phyloP scores from a whole-genome alignment of 2,329 filamentous ascomycete genomes.

The Ilyonectria mors-panacis region DNA sequence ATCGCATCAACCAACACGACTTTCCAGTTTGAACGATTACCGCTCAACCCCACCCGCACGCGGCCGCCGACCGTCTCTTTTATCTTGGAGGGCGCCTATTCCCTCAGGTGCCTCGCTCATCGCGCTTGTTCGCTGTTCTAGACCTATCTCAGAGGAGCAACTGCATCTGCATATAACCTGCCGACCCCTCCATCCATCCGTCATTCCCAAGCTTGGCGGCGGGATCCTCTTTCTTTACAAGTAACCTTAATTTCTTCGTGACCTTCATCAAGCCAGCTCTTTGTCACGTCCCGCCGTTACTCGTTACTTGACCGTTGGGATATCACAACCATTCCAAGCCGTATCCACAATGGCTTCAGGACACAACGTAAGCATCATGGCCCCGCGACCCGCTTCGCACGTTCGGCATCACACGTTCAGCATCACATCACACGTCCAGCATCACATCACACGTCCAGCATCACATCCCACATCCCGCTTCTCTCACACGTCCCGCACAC shows the following conservation, averaged over 20 bases:
- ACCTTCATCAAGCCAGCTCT: conserved; percentile 6
- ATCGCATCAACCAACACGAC: conserved; percentile 9
- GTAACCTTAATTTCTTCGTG: neutral
- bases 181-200: conserved; percentile 21
- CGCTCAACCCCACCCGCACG: conserved; percentile 32
- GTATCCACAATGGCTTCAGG: conserved; percentile 48
- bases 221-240: conserved; percentile 13
- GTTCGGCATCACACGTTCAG: conserved; percentile 30
- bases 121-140: conserved; percentile 41
- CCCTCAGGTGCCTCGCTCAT: conserved; percentile 35
- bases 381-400: neutral
- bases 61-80: conserved; percentile 29
- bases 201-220: conserved; percentile 8
- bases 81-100: conserved; percentile 1
- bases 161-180: conserved; percentile 27
- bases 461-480: neutral
- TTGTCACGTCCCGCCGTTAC: neutral
- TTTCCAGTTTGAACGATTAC: conserved; percentile 10
- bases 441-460: neutral
- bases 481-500: conserved; percentile 27
- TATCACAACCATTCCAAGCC: neutral
- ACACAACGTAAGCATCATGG: conserved; percentile 49
- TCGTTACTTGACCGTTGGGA: neutral
- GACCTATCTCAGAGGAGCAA: neutral
- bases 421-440: too few species aligned